Evolutionary conservation across 2,329 filamentous ascomycete species (phyloP).

Genomic region (Capronia americana): DNA sequence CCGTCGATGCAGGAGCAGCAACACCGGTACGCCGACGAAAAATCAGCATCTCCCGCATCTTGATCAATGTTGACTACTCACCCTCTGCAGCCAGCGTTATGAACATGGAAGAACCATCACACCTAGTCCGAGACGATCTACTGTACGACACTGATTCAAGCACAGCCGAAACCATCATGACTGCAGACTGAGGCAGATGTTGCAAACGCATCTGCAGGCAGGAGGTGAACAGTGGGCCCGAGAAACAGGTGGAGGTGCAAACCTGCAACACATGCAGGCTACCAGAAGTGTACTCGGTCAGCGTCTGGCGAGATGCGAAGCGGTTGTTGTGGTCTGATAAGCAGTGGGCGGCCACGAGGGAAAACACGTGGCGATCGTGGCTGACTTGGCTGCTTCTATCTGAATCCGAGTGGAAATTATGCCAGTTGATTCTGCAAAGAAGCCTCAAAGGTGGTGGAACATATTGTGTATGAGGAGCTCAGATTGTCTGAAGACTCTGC

Average conservation of each 20-base stretch:
- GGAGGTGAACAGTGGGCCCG: background rate
- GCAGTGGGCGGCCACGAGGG: constrained; percentile 14
- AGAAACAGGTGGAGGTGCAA: background rate
- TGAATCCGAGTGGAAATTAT: background rate
- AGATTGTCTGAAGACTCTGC: background rate
- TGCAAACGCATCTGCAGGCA: background rate
- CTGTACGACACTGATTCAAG: constrained; percentile 22
- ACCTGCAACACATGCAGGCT: background rate
- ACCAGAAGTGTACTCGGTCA: background rate
- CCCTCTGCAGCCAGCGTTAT: constrained; percentile 20
- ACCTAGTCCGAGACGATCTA: background rate
- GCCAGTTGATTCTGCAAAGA: background rate
- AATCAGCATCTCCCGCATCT: constrained; percentile 32
- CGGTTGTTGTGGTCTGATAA: background rate
- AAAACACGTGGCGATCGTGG: constrained; percentile 16
- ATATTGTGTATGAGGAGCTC: background rate
- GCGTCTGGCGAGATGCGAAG: background rate
- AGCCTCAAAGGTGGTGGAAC: background rate
- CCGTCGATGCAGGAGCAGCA: background rate
- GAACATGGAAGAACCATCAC: constrained; percentile 19
- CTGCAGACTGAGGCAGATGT: constrained; percentile 14
- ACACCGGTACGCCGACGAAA: constrained; percentile 29
- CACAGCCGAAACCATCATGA: constrained; percentile 17
- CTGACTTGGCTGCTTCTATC: background rate
- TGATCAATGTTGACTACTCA: constrained; percentile 33